Evolutionary conservation across 2,329 filamentous ascomycete genomes (phyloP).

Genomic region (Penicillium sp.): DNA sequence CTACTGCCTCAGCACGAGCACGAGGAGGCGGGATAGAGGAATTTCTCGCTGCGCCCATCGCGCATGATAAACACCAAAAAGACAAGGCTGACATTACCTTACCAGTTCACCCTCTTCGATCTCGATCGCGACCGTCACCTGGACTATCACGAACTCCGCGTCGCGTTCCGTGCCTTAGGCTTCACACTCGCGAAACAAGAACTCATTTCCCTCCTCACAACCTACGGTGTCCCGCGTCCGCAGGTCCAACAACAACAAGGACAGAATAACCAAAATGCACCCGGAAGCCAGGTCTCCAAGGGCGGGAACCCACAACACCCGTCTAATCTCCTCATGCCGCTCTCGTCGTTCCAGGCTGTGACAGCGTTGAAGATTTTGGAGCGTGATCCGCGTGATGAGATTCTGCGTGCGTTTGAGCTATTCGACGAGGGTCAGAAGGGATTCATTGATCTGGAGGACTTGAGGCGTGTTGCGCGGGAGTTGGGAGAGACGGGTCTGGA

Average conservation of each 20-base stretch:
- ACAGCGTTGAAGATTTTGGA: conserved; percentile 78
- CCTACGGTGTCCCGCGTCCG: conserved; percentile 73
- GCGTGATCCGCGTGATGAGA: conserved; percentile 87
- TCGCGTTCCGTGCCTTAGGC: conserved; percentile 91
- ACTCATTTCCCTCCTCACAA: conserved; percentile 76
- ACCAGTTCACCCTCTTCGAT: conserved; percentile 89
- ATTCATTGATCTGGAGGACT: conserved; percentile 82
- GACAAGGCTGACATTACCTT: not conserved
- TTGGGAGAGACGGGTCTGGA: conserved; percentile 83
- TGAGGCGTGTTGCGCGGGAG: conserved; percentile 84
- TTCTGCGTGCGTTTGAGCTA: conserved; percentile 83
- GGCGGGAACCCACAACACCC: conserved; percentile 56
- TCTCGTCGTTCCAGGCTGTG: conserved; percentile 71
- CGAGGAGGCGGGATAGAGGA: not conserved
- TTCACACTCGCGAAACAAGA: conserved; percentile 88
- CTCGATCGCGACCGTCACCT: conserved; percentile 92
- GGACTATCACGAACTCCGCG: conserved; percentile 97
- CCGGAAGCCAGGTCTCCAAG: conserved; percentile 17
- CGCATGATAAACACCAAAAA: not conserved
- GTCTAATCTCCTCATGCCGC: conserved; percentile 70
- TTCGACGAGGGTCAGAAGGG: conserved; percentile 95
- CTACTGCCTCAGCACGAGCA: not conserved
- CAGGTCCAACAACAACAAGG: conserved; percentile 48
- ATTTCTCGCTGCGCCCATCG: not conserved
- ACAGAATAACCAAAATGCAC: conserved; percentile 30